These are phyloP conservation scores for Spinacia oleracea DNA, from an alignment of 179 eudicot genomes.

Conservation along the genomic window DNA sequence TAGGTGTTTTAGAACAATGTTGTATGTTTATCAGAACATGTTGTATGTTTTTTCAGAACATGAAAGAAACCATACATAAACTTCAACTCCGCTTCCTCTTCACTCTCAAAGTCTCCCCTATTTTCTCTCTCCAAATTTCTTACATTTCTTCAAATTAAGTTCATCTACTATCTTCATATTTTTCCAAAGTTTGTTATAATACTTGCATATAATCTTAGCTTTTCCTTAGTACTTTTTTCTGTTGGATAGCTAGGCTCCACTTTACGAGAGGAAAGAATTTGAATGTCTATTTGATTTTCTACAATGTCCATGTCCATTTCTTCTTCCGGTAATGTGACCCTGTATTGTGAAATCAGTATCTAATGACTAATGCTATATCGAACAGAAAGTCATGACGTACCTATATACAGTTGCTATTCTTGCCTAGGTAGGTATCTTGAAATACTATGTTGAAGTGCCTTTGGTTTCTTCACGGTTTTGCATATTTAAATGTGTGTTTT, in stretches of 20 bases:
- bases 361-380: background rate
- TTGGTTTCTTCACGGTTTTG: background rate
- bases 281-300: background rate
- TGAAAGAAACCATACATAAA: no score
- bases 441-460: background rate
- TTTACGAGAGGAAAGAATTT: background rate
- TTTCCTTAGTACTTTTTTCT: background rate
- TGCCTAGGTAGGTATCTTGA: background rate
- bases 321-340: background rate
- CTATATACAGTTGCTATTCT: background rate
- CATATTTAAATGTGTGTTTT: background rate
- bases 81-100: no score
- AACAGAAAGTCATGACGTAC: background rate
- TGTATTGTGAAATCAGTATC: background rate
- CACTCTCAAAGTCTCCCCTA: no score
- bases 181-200: no score
- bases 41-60: no score
- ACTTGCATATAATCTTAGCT: no score
- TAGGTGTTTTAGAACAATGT: no score
- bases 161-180: no score
- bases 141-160: no score
- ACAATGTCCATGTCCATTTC: background rate
- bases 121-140: no score
- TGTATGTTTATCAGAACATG: no score
- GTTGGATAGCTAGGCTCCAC: no score